Conservation (phyloP, 306 rosid species). For the Parietaria judaica region DNA sequence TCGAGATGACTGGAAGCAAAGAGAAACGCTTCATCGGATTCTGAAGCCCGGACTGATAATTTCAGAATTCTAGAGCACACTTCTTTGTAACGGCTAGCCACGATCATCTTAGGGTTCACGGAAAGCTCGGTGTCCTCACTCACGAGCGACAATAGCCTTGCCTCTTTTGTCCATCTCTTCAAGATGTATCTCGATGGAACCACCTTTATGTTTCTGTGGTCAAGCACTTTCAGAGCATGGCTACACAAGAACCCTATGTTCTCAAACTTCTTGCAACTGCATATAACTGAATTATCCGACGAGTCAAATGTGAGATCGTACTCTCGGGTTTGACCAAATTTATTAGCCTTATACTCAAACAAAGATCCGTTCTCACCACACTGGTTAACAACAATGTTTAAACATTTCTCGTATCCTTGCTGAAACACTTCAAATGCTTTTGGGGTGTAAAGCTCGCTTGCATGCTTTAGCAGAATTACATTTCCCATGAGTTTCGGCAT, state of each 20-base stretch:
- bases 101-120: conserved; percentile 26
- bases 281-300: conserved; percentile 36
- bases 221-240: conserved; percentile 62
- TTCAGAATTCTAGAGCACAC: conserved; percentile 39
- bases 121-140: conserved; percentile 23
- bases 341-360: conserved; percentile 40
- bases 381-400: conserved; percentile 47
- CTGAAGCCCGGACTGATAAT: conserved; percentile 54
- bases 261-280: conserved; percentile 59
- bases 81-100: conserved; percentile 46
- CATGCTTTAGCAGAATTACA: conserved; percentile 45
- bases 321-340: conserved; percentile 39
- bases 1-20: conserved; percentile 39
- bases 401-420: conserved; percentile 45
- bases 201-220: conserved; percentile 48
- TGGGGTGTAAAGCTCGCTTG: conserved; percentile 40
- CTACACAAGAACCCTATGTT: conserved; percentile 53
- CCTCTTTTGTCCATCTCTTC: conserved; percentile 56
- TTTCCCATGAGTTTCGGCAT: conserved; percentile 53
- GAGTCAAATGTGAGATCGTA: conserved; percentile 37
- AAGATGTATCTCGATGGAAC: conserved; percentile 43
- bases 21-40: conserved; percentile 46
- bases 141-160: conserved; percentile 30
- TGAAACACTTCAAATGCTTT: conserved; percentile 62
- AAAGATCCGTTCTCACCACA: conserved; percentile 30